Evolutionary conservation across 805 yeast species (phyloP).

Genomic region (Saccharomycopsis fibuligera): DNA sequence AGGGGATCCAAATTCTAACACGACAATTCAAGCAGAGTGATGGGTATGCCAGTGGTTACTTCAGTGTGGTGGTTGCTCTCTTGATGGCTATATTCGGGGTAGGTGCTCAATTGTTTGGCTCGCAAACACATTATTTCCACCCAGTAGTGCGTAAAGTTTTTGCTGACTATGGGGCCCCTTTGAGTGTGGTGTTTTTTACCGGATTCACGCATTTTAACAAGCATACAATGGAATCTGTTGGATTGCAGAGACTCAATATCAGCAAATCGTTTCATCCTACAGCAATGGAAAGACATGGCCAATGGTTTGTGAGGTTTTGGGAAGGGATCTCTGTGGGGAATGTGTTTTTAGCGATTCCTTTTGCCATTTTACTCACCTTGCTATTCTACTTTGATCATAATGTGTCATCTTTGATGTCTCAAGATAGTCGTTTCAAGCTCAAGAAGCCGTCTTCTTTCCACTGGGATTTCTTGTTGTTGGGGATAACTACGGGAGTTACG

Average conservation of each 20-base stretch:
- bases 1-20: slow-evolving; percentile 77
- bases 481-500: slow-evolving; percentile 78
- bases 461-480: slow-evolving; percentile 82
- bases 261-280: slow-evolving; percentile 76
- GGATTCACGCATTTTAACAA: slow-evolving; percentile 80
- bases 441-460: slow-evolving; percentile 87
- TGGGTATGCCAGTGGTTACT: slow-evolving; percentile 50
- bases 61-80: slow-evolving; percentile 67
- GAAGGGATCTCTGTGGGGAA: slow-evolving; percentile 56
- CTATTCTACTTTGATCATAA: slow-evolving; percentile 94
- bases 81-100: slow-evolving; percentile 70
- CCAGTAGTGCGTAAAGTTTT: slow-evolving; percentile 59
- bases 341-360: slow-evolving; percentile 86
- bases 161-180: slow-evolving; percentile 81
- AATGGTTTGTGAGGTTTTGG: slow-evolving; percentile 83
- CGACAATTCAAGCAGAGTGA: slow-evolving; percentile 52
- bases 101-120: slow-evolving; percentile 43
- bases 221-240: slow-evolving; percentile 28
- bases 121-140: slow-evolving; percentile 53
- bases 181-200: slow-evolving; percentile 80
- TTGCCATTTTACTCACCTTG: slow-evolving; percentile 77
- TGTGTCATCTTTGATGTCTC: slow-evolving; percentile 90
- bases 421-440: slow-evolving; percentile 71
- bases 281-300: slow-evolving; percentile 34
- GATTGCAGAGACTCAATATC: slow-evolving; percentile 60